A percentile compares a stretch with the other conserved stretches of the same genome.
These are phyloP conservation scores for Aquilaria agallochum DNA, from an alignment of 441 rosid species.

Conservation along the genomic window DNA sequence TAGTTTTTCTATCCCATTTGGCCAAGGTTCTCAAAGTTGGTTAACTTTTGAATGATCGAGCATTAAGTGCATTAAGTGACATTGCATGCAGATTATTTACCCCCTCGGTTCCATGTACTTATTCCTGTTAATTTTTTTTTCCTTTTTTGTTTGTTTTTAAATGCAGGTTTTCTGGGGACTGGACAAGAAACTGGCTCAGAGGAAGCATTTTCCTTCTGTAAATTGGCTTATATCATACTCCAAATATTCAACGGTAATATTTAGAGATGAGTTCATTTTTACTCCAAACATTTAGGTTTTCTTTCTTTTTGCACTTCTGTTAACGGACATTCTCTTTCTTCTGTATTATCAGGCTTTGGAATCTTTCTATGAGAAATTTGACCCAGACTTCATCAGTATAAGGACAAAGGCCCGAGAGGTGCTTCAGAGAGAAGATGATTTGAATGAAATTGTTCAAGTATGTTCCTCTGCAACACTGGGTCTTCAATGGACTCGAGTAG, in stretches of 20 bases:
- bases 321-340: conserved; percentile 13
- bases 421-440: conserved; percentile 98
- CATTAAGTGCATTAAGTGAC: too few species aligned
- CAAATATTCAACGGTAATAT: conserved; percentile 82
- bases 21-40: too few species aligned
- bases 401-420: conserved; percentile 98
- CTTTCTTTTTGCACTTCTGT: conserved; percentile 5
- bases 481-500: not conserved
- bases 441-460: conserved; percentile 99
- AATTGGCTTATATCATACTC: conserved; percentile 99
- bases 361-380: conserved; percentile 94
- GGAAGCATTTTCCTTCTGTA: conserved; percentile 99
- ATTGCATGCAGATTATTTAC: too few species aligned
- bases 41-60: too few species aligned
- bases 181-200: conserved; percentile 99
- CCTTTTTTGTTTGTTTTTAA: conserved; percentile 7
- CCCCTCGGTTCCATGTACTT: not conserved
- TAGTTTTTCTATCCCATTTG: conserved; percentile 2
- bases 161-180: conserved; percentile 98
- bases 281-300: not conserved
- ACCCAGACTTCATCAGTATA: conserved; percentile 95
- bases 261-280: conserved; percentile 10
- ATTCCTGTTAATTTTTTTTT: not conserved
- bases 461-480: conserved; percentile 10
- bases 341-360: conserved; percentile 74